Evolutionary conservation across 2,329 filamentous ascomycete species (phyloP), one percentile per base, ranked within the genome.

Genomic region (Simplicillium aogashimaense): DNA sequence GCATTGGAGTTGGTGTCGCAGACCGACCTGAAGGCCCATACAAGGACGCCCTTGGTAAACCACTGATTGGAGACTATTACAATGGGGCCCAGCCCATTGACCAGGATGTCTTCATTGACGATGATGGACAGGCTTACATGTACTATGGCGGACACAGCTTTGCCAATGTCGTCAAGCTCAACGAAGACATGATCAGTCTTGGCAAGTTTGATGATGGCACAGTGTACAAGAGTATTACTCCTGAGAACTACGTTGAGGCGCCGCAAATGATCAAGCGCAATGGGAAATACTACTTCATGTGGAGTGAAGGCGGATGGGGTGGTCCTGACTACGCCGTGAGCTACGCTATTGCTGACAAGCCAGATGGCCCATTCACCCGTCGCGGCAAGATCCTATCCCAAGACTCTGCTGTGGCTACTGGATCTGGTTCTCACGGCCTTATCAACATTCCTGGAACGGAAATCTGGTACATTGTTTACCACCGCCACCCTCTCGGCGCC

Each of bases 401-500:
- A 47, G 59, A 69, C 39, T 41, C 47, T 4, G 51, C 53, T 3
- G 53, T 65, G 39, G 66, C 64, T 1, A 66, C 66, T 16, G 65
- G 56, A 0, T 67, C 65, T 1, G 67, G 66, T 0, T 63, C 67
- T 46, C 62, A 66, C 48, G 65, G 61, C 12, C 59, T 68, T 18
- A 52, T 69, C 25, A 63, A 65, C 40, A 58, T 70, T 3, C 66
- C 65, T 0, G 59, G 58, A 1, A 65, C 65, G 3, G 66, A 70
- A 45, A 59, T 66, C 18, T 69, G 65, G 60, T 67, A 66, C 49
- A 68, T 70, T 12, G 59, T 60, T 1, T 71, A 70, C 43, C 69
- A 70, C 47, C 66, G 67, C 1, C 52, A 52, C 28, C 63, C 61
- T 7, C 56, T 68, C 3, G 60, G 62, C 43, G 64, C 69, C 36